A percentile compares a stretch with the other conserved stretches of the same genome.
phyloP scores from a whole-genome alignment of 768 basidiomycete species.

The Xerocomellus chrysenteron region DNA sequence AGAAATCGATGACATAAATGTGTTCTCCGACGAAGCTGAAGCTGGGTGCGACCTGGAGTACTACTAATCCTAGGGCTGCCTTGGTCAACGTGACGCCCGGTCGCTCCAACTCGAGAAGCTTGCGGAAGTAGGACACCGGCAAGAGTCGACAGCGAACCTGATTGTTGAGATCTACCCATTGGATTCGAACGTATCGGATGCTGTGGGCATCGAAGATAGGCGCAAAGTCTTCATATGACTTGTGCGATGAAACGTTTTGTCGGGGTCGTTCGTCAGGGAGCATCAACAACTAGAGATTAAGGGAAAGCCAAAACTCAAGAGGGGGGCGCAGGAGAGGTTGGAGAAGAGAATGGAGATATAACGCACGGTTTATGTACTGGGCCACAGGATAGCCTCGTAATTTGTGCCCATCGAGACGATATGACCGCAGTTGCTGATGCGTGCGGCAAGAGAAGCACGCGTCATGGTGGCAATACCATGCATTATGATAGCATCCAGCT shows the following conservation, averaged over 20 bases:
- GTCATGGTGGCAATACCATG: no score
- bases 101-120: conserved; percentile 49
- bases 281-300: background rate
- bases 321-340: background rate
- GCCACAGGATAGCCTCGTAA: no score
- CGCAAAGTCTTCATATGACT: conserved; percentile 1
- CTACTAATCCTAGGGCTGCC: conserved; percentile 51
- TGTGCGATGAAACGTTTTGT: background rate
- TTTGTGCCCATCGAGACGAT: no score
- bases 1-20: conserved; percentile 56
- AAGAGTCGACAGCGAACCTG: conserved; percentile 59
- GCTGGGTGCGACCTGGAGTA: conserved; percentile 45
- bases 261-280: background rate
- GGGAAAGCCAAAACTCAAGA: background rate
- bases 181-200: conserved; percentile 52
- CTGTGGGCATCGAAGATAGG: background rate
- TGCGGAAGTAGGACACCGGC: conserved; percentile 44
- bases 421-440: no score
- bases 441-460: no score
- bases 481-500: no score
- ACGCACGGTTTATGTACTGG: no score
- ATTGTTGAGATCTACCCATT: conserved; percentile 68
- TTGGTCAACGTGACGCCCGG: conserved; percentile 54
- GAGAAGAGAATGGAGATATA: background rate
- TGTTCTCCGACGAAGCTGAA: conserved; percentile 58